These are phyloP conservation scores for Zasmidium cellare DNA, from an alignment of 2,329 filamentous ascomycete genomes.

Conservation along the genomic window DNA sequence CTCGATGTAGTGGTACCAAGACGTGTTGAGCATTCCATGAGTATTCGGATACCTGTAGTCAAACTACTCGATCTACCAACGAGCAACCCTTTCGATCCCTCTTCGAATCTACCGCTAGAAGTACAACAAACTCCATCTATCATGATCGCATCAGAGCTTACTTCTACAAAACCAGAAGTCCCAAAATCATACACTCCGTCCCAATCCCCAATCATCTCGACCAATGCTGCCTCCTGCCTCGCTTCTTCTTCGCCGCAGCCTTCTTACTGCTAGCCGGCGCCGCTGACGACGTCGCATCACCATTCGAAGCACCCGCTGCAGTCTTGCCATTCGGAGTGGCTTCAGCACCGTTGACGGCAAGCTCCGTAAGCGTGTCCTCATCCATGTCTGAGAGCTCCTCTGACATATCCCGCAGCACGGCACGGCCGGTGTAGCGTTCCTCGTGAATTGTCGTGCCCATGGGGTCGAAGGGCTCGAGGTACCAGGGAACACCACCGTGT, in stretches of 20 bases:
- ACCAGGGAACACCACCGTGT: constrained; percentile 84
- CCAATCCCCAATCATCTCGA: constrained; percentile 3
- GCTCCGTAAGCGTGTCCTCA: constrained; percentile 79
- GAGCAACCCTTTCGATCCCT: too few relatives aligned
- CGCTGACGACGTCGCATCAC: neutral
- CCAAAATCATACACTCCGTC: neutral
- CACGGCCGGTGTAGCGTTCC: constrained; percentile 71
- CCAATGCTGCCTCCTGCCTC: constrained; percentile 8
- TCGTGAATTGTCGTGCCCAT: constrained; percentile 76
- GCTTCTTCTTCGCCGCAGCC: constrained; percentile 6
- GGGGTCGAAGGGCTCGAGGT: constrained; percentile 77
- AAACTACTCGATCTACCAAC: too few relatives aligned
- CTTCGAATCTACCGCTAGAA: too few relatives aligned
- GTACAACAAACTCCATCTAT: too few relatives aligned
- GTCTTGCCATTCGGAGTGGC: constrained; percentile 15
- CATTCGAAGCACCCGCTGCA: neutral
- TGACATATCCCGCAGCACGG: constrained; percentile 71
- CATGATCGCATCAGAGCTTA: neutral
- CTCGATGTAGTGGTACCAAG: too few relatives aligned
- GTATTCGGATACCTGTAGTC: too few relatives aligned
- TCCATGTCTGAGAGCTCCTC: constrained; percentile 84
- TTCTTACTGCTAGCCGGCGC: neutral
- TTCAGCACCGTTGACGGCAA: constrained; percentile 25
- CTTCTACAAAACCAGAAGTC: neutral
- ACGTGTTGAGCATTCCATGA: too few relatives aligned